These are phyloP conservation scores for Marasmius sp. DNA, from an alignment of 1,284 basidiomycete genomes.

Conservation along the genomic window DNA sequence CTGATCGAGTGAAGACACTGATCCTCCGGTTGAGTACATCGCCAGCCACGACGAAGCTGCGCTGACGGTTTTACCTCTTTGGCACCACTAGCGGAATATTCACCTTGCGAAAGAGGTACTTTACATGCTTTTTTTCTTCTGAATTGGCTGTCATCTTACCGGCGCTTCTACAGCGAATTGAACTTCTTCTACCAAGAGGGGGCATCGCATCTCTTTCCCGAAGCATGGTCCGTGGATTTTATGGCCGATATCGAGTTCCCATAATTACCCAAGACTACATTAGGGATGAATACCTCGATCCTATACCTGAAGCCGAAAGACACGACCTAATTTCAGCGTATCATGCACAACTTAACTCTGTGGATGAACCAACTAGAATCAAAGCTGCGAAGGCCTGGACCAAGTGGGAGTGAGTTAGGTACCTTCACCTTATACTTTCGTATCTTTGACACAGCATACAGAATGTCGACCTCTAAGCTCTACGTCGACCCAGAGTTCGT, in stretches of 20 bases:
- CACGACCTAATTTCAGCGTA: constrained; percentile 84
- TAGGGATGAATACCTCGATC: constrained; percentile 82
- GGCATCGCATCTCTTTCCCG: constrained; percentile 81
- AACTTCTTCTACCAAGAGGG: constrained; percentile 93
- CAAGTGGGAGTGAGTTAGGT: constrained; percentile 77
- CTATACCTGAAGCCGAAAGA: constrained; percentile 80
- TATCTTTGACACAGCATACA: constrained; percentile 25
- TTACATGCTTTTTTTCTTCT: neutral
- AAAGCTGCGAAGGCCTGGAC: constrained; percentile 86
- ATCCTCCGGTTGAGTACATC: constrained; percentile 64
- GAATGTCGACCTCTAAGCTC: constrained; percentile 81
- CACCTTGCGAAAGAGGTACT: constrained; percentile 73
- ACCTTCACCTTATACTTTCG: neutral
- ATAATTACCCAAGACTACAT: neutral
- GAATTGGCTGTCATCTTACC: neutral
- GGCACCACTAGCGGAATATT: constrained; percentile 82
- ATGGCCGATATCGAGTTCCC: neutral
- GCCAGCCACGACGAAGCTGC: neutral
- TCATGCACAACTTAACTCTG: constrained; percentile 77
- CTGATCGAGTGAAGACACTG: constrained; percentile 79
- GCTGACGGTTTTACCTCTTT: neutral
- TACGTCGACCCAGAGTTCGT: constrained; percentile 70
- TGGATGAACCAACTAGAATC: constrained; percentile 66
- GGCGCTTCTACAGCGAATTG: constrained; percentile 59
- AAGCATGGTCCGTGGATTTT: constrained; percentile 66